A percentile compares a stretch with the other conserved stretches of the same genome.
These are phyloP conservation scores for Dalechampia spathulata DNA, from an alignment of 441 rosid genomes.

Conservation along the genomic window DNA sequence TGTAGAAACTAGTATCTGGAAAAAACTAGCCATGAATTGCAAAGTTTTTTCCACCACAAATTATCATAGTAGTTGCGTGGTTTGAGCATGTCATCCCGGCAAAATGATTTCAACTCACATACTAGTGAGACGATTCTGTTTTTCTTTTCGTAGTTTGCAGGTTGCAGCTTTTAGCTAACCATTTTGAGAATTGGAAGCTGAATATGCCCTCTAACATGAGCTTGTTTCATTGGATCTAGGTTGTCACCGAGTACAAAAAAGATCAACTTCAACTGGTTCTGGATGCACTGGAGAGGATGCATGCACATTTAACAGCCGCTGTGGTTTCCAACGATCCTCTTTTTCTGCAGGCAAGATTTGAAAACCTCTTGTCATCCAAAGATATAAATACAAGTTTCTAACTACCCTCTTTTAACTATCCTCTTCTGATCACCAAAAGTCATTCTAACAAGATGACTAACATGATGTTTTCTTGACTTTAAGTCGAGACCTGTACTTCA, in stretches of 20 bases:
- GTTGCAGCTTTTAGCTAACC: not conserved
- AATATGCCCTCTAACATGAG: not conserved
- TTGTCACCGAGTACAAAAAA: conserved; percentile 70
- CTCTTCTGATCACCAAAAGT: too few relatives aligned
- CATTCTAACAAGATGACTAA: too few relatives aligned
- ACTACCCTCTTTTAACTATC: too few relatives aligned
- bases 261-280: conserved; percentile 75
- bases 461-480: not conserved
- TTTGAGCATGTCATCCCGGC: not conserved
- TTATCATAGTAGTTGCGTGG: not conserved
- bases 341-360: conserved; percentile 62
- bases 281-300: conserved; percentile 84
- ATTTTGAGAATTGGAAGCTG: not conserved
- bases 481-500: not conserved
- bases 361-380: not conserved
- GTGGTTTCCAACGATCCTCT: conserved; percentile 85
- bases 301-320: conserved; percentile 94
- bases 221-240: conserved; percentile 26
- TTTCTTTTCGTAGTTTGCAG: too few relatives aligned
- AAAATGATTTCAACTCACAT: not conserved
- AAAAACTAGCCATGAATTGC: too few relatives aligned
- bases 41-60: not conserved
- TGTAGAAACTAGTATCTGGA: too few relatives aligned
- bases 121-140: not conserved
- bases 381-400: not conserved